Base-by-base conservation (phyloP, 257 asterid genomes). In the Solanum acaule region DNA sequence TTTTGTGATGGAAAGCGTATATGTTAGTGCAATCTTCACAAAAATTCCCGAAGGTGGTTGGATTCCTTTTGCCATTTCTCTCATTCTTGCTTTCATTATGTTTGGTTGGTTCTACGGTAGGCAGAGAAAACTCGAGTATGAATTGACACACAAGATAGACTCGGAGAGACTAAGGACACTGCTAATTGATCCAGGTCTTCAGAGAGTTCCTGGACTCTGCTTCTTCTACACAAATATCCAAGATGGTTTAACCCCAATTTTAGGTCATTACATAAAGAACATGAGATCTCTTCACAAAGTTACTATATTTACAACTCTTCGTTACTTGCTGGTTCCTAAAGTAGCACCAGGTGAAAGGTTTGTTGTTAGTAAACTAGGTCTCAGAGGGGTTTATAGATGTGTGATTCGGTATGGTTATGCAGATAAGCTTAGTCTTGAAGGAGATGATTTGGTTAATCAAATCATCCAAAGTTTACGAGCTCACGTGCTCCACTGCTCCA, bases 11-110 rank as follows among this genome's bases (percentile, higher is more conserved):
- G 97, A 94, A 89, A 87, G 94, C 79, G 68, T 90, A 2, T 94
- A 94, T 91, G 94, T 95, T 95, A 87, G 93, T 31, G 94, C 98
- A 3, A 85, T 91, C 79, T 88, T 94, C 22, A 92, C 90, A 89
- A 95, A 95, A 89, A 89, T 95, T 89, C 95, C 97, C 85, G 97
- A 94, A 85, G 96, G 98, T 14, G 98, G 95, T 46, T 94, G 98
- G 98, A 96, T 93, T 18, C 96, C 98, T 5, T 95, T 94, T 71
- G 95, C 95, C 16, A 94, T 94, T 72, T 93, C 96, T 0, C 92
- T 90, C 4, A 20, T 95, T 89, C 92, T 94, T 89, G 72, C 92
- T 83, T 89, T 89, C 0, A 73, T 92, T 83, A 94, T 95, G 97
- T 52, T 94, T 15, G 92, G 95, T 4, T 94, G 98, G 98, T 88